Base-by-base conservation (phyloP, 2,329 filamentous ascomycete species). In the Trichoderma polysporum region DNA sequence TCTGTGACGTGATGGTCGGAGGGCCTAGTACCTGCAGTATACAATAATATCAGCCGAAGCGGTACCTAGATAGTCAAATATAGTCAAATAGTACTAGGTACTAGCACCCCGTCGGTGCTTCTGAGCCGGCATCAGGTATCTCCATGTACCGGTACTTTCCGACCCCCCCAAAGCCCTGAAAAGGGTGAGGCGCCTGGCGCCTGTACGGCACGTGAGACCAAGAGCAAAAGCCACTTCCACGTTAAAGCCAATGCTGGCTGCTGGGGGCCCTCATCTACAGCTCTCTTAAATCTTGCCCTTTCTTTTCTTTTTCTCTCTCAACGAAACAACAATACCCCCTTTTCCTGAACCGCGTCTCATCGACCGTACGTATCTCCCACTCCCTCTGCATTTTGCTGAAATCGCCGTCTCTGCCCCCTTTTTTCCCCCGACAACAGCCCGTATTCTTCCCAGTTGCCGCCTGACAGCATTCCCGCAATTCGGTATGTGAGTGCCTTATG, bases 181-280 rank as follows among this genome's bases (percentile, higher is more conserved):
- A 45, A 39, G 57, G 59, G 35, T 66, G 57, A 39, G 64, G 64
- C 59, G 45, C 39, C 33, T 19, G 41, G 41, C 39, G 22, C 56
- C 27, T 45, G 47, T 31, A 25, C 64, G 64, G 64, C 64, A 66
- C 64, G 64, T 66, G 64, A 66, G 64, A 37, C 45, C 57, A 29
- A 22, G 39, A 15, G 41, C 22, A 49, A 54, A 50, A 37, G 27
- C 57, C 33, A n/a, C 62, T 56, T 29, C 31, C 50, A 41, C 27
- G 39, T 35, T 31, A 57, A 45, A 57, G 57, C 33, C 62, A 58
- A 63, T 45, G 66, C 67, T 67, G 67, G 70, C 70, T 71, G 67
- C 71, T 66, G 70, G 71, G 73, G 68, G 73, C 75, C 74, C 71
- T 71, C 72, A 72, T 72, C 75, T 72, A 70, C 72, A 70, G 69